A percentile compares a stretch with the other conserved stretches of the same genome.
These are phyloP conservation scores for Bassia scoparia DNA, from an alignment of 148 eudicot species.

Conservation along the genomic window DNA sequence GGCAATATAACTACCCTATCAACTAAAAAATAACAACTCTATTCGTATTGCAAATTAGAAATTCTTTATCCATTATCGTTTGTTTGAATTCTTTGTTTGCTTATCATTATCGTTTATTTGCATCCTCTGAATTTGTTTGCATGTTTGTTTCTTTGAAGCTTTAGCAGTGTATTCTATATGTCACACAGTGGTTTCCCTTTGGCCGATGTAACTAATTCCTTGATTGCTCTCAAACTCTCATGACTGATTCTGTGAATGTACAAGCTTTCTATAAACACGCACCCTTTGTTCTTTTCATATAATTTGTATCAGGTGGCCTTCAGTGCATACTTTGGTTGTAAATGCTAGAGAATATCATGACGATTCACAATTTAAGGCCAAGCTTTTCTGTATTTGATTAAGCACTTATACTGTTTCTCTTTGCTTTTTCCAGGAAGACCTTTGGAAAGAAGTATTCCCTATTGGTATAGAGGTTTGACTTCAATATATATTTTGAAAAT, in stretches of 20 bases:
- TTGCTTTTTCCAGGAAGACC: conserved; percentile 71
- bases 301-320: neutral
- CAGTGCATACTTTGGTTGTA: neutral
- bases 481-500: conserved; percentile 1
- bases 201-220: too few species aligned
- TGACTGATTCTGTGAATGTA: neutral
- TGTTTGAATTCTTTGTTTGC: too few species aligned
- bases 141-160: too few species aligned
- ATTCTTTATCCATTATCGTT: too few species aligned
- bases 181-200: too few species aligned
- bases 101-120: too few species aligned
- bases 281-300: neutral
- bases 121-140: too few species aligned
- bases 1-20: too few species aligned
- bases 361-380: neutral
- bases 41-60: too few species aligned
- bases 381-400: neutral
- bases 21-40: too few species aligned
- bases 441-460: conserved; percentile 95
- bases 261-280: neutral
- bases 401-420: neutral
- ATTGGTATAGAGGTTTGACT: conserved; percentile 93
- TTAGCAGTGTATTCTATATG: too few species aligned
- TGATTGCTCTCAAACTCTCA: too few species aligned
- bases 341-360: neutral